These are phyloP conservation scores for Luzula sylvatica DNA, from an alignment of 176 grass and related monocot genomes.

Conservation along the genomic window DNA sequence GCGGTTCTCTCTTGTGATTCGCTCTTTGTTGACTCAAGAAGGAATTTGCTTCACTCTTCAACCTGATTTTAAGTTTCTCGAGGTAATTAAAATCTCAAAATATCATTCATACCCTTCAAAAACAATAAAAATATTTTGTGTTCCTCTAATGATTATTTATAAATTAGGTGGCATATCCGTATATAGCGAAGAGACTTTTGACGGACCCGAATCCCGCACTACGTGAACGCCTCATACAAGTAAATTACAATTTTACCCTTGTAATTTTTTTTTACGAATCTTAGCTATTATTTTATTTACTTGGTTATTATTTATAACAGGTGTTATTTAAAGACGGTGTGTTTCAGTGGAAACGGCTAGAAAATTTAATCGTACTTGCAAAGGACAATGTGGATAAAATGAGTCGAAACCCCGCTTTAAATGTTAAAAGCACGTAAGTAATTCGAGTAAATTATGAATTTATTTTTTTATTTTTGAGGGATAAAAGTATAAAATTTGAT, in stretches of 20 bases:
- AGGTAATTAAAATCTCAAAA: slow-evolving; percentile 40
- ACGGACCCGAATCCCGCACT: slow-evolving; percentile 97
- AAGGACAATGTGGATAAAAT: slow-evolving; percentile 96
- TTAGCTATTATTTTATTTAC: too few species aligned
- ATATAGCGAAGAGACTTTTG: slow-evolving; percentile 85
- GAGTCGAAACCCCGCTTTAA: slow-evolving; percentile 73
- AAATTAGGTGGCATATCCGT: slow-evolving; percentile 93
- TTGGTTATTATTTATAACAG: slow-evolving; percentile 19
- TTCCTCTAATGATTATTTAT: slow-evolving; percentile 3
- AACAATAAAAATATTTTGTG: not conserved
- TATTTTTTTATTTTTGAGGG: not conserved
- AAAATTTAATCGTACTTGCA: slow-evolving; percentile 96
- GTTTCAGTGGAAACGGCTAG: slow-evolving; percentile 96
- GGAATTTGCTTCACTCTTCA: slow-evolving; percentile 92
- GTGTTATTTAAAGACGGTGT: slow-evolving; percentile 95
- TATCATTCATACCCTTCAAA: slow-evolving; percentile 2
- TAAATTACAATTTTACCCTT: slow-evolving; percentile 19
- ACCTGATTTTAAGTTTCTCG: slow-evolving; percentile 97
- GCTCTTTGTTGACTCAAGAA: slow-evolving; percentile 95
- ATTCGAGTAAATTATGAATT: slow-evolving; percentile 18
- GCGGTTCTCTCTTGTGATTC: slow-evolving; percentile 98
- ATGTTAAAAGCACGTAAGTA: slow-evolving; percentile 51
- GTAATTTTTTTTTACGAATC: not conserved
- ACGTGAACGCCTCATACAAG: slow-evolving; percentile 91
- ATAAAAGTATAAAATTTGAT: too few species aligned